Conservation (phyloP, 2,329 filamentous ascomycete species). For the Ampelomyces quisqualis region DNA sequence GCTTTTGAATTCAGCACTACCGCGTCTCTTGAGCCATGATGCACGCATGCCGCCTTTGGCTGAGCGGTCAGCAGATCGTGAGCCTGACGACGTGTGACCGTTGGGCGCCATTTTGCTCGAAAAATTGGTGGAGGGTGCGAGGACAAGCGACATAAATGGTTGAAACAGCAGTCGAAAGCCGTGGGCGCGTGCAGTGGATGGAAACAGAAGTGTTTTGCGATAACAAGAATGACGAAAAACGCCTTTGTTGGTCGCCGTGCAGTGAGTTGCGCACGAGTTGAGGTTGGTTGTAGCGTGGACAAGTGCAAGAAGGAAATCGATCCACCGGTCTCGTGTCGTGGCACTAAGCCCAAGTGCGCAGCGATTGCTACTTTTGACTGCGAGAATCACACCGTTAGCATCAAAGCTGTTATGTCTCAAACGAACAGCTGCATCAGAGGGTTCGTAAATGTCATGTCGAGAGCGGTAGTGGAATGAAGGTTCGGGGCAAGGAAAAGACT, state of each 20-base stretch:
- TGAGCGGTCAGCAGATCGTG: constrained; percentile 2
- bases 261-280: constrained; percentile 25
- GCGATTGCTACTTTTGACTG: constrained; percentile 13
- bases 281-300: constrained; percentile 19
- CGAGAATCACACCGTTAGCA: constrained; percentile 17
- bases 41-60: constrained; percentile 12
- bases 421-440: constrained; percentile 8
- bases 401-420: constrained; percentile 13
- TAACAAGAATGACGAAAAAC: no score
- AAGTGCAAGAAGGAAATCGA: constrained; percentile 35
- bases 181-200: not conserved
- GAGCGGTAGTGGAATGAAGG: constrained; percentile 32
- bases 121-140: constrained; percentile 8
- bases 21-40: constrained; percentile 25
- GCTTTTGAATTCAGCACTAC: constrained; percentile 26
- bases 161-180: constrained; percentile 8
- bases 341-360: constrained; percentile 31
- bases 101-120: constrained; percentile 23
- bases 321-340: constrained; percentile 40
- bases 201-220: no score
- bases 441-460: constrained; percentile 22
- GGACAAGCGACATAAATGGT: constrained; percentile 8
- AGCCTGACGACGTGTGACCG: constrained; percentile 9
- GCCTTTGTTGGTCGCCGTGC: constrained; percentile 14
- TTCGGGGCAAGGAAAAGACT: constrained; percentile 30